These are phyloP conservation scores for Solanum arcanum DNA, from an alignment of 257 asterid genomes.

Conservation along the genomic window DNA sequence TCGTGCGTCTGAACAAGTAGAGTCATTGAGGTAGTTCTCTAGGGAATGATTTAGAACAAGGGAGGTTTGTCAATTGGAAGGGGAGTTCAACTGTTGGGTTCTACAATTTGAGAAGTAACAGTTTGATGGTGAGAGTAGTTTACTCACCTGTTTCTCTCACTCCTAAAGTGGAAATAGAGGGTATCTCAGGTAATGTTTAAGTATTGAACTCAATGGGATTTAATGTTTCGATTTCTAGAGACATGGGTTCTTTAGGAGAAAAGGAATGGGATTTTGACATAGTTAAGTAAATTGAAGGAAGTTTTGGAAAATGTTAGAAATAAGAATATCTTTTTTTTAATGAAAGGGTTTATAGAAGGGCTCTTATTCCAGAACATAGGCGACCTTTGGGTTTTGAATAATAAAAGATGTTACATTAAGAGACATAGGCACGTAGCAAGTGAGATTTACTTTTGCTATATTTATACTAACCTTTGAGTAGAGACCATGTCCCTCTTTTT, in stretches of 20 bases:
- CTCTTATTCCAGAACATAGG: neutral
- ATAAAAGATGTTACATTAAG: neutral
- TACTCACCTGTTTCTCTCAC: neutral
- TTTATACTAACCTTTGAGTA: neutral
- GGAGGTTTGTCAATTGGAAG: too few species aligned
- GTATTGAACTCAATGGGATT: too few species aligned
- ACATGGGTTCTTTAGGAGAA: neutral
- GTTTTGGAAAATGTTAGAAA: too few species aligned
- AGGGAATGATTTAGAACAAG: neutral
- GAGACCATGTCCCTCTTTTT: neutral
- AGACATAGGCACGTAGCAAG: neutral
- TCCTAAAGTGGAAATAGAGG: neutral
- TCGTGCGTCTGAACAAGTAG: neutral
- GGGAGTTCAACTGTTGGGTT: neutral
- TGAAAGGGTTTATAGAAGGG: neutral
- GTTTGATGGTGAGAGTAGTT: too few species aligned
- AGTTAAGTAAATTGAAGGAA: too few species aligned
- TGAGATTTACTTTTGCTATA: neutral
- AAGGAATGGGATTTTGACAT: neutral
- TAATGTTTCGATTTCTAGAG: neutral
- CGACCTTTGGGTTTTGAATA: neutral
- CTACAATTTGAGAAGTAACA: too few species aligned
- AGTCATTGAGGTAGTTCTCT: neutral
- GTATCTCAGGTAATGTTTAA: too few species aligned
- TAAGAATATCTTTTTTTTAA: too few species aligned